These are phyloP conservation scores for Phalaenopsis aphrodite DNA, from an alignment of 106 monocot species.

Conservation along the genomic window DNA sequence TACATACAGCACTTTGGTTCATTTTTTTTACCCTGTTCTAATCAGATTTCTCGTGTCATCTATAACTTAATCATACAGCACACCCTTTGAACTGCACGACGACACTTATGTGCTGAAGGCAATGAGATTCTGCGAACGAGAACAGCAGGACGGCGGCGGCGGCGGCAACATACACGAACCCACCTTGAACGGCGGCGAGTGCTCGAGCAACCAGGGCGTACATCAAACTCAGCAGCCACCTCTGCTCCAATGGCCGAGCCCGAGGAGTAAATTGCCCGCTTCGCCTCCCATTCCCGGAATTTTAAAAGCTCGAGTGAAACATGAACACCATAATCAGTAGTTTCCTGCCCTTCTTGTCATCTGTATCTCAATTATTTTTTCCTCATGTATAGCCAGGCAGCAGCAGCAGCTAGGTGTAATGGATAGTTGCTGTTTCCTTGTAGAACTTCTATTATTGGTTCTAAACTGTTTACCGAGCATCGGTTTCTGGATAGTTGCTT, in stretches of 20 bases:
- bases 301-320: slow-evolving; percentile 64
- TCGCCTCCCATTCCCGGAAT: slow-evolving; percentile 77
- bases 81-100: slow-evolving; percentile 91
- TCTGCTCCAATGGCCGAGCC: slow-evolving; percentile 16
- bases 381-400: slow-evolving; percentile 11
- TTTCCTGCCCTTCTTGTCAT: background rate
- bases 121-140: slow-evolving; percentile 69
- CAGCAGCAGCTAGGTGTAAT: background rate
- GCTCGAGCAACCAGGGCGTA: slow-evolving; percentile 19
- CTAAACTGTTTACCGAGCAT: background rate
- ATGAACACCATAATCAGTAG: slow-evolving; percentile 33
- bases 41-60: background rate
- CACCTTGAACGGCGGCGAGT: slow-evolving; percentile 36
- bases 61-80: slow-evolving; percentile 37
- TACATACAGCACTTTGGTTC: background rate
- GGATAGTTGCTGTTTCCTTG: slow-evolving; percentile 6
- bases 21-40: background rate
- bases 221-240: slow-evolving; percentile 33
- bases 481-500: slow-evolving; percentile 10
- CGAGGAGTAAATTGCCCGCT: slow-evolving; percentile 33
- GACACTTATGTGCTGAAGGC: slow-evolving; percentile 84
- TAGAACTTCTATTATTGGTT: background rate
- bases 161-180: slow-evolving; percentile 13
- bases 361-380: background rate
- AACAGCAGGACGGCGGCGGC: slow-evolving; percentile 20